Evolutionary conservation across 2,329 filamentous ascomycete genomes (phyloP), one percentile per base, ranked within the genome.

Genomic region (Diplodia sapinea): DNA sequence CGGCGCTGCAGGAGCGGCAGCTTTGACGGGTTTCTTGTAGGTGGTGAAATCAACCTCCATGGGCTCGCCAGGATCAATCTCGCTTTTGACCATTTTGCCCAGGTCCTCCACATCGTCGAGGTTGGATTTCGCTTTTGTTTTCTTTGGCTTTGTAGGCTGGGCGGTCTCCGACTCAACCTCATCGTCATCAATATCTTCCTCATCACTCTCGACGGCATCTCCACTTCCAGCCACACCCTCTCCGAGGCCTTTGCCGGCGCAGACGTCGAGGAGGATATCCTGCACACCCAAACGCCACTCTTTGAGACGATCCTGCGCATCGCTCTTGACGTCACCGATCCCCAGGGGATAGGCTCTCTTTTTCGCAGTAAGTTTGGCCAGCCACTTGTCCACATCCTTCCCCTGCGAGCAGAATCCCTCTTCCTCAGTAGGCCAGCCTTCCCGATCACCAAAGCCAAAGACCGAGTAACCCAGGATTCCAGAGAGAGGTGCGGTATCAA

Each of bases 401-500:
- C 94, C 94, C 77, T 98, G 94, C 70, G 92, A 93, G 77, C 94
- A 97, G 80, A 94, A 99, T 0, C 94, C 94, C 72, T 95, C 91
- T 68, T 90, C 87, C 79, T 97, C 93, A 0, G 90, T 92, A 0
- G 93, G 92, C 94, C 95, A 99, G 68, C 91, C 93, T 76, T 96
- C 92, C 70, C 87, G 88, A 77, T 98, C 94, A 20, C 94, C 94
- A 74, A 97, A 91, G 0, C 95, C 95, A 81, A 98, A 98, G 0
- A 98, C 93, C 0, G 92, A 92, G 76, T 97, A 98, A 9, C 94
- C 94, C 2, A 94, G 82, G 17, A 98, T 79, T 1, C 84, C 81
- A 0, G 90, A 89, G 56, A 99, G 80, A 0, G 95, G 91, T 0
- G 91, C 90, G 0, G 93, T 97, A 73, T 98, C 94, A 71, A 99